Base-by-base conservation (phyloP, 257 asterid genomes). In the Gynochthodes officinalis region DNA sequence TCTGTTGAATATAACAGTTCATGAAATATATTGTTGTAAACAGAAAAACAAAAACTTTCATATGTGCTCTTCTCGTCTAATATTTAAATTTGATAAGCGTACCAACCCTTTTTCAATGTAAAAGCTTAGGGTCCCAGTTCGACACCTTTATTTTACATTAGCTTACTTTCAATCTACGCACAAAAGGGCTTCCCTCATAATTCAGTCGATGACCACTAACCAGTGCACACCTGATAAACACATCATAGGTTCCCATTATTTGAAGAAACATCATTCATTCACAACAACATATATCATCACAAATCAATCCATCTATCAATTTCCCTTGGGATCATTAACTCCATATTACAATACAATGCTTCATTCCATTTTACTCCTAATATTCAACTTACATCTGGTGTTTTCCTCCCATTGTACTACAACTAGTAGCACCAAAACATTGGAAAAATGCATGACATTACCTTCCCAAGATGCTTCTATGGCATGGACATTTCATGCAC, bases 381-480 rank as follows among this genome's bases (percentile, higher is more conserved):
- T 81, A 0, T 10, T 85, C 14, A 68, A 82, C 67, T 49, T 63
- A 2, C 62, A 62, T 23, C 27, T 27, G 18, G 96, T 70, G 6
- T 30, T 52, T 10, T 82, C 97, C 42, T 76, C 92, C 4, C 90
- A 73, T 8, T 93, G 98, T 79, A 75, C 84, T 33, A 83, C 89
- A 19, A 69, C 62, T 5, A 84, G 94, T 62, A 59, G 86, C 13
- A 57, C 91, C 0, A 91, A 84, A 71, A 85, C 81, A 25, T 91
- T 84, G 61, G 82, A 89, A 27, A 83, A 79, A 78, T 94, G 99
- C 83, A 84, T 83, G 88, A 64, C 83, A 4, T 91, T 94, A 40
- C 89, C 91, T 5, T 81, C 96, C 0, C 99, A 94, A 76, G 84
- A 89, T 74, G 97, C 99, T 35, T 91, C 99, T 59, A 79, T 94